phyloP scores from a whole-genome alignment of 208 protist species.

The Leishmania turanica region DNA sequence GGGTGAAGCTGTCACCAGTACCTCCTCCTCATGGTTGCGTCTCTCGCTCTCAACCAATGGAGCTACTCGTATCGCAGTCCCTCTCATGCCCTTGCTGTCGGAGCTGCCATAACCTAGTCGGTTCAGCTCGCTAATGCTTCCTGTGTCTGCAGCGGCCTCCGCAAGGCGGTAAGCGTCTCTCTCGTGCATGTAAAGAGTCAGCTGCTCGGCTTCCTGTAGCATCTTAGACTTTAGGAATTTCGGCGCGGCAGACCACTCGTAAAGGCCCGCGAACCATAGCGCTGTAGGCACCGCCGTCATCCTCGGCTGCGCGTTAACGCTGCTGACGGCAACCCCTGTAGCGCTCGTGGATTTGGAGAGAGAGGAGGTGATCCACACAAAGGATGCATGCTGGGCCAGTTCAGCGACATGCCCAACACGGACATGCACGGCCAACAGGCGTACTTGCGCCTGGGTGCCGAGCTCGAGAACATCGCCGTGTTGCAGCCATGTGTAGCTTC shows the following conservation, averaged over 20 bases:
- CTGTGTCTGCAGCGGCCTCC: not conserved
- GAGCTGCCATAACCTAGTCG: not conserved
- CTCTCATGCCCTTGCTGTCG: not conserved
- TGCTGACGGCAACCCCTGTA: not conserved
- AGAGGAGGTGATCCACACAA: constrained; percentile 21
- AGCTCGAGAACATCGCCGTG: constrained; percentile 34
- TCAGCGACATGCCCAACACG: not conserved
- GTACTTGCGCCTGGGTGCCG: constrained; percentile 5
- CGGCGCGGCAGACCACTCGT: constrained; percentile 19
- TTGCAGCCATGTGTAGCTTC: constrained; percentile 24
- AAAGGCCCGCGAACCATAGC: constrained; percentile 9
- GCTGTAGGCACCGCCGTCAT: constrained; percentile 7
- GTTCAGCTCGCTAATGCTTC: too few species aligned
- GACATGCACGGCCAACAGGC: constrained; percentile 21
- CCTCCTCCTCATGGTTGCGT: not conserved
- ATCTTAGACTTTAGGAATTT: constrained; percentile 29
- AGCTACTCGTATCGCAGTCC: not conserved
- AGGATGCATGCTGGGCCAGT: constrained; percentile 18
- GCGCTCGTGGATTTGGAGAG: too few species aligned
- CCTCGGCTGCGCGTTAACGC: not conserved
- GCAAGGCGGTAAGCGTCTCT: too few species aligned
- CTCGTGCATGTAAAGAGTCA: not conserved
- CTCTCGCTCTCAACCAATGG: not conserved
- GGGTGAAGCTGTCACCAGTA: not conserved
- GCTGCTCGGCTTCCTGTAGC: constrained; percentile 18